phyloP scores from a whole-genome alignment of 2,329 filamentous ascomycete genomes.

The Fusarium staphyleae region DNA sequence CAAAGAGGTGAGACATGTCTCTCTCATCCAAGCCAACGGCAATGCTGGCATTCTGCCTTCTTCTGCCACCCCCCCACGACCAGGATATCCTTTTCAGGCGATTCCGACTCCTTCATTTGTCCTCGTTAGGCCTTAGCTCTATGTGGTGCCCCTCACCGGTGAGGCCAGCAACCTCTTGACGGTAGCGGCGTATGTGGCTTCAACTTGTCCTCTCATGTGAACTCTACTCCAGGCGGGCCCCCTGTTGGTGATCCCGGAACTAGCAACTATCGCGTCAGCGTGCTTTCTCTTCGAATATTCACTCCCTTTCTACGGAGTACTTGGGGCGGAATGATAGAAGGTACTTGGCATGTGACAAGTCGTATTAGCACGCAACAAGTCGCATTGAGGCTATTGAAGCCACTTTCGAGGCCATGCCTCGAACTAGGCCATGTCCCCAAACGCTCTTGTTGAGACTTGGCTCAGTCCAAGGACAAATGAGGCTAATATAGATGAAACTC shows the following conservation, averaged over 20 bases:
- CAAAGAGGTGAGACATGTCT: slow-evolving; percentile 12
- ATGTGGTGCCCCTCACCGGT: slow-evolving; percentile 11
- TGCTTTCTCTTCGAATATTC: neutral
- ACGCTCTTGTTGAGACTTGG: neutral
- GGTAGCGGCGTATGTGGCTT: neutral
- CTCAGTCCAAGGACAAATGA: too few species aligned
- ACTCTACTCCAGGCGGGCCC: neutral
- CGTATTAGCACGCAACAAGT: neutral
- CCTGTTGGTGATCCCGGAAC: neutral
- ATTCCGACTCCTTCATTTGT: neutral
- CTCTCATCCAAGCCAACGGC: neutral
- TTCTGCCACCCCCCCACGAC: neutral
- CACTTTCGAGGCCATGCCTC: neutral
- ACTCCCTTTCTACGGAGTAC: neutral
- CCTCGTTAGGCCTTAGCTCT: slow-evolving; percentile 1
- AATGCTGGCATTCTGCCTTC: slow-evolving; percentile 10
- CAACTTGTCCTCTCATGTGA: neutral
- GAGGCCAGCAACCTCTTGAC: slow-evolving; percentile 2
- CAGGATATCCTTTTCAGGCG: neutral
- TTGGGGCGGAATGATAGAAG: neutral
- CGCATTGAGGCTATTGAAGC: neutral
- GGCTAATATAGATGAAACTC: neutral
- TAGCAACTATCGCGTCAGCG: neutral
- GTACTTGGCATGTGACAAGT: slow-evolving; percentile 6
- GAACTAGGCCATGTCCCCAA: neutral